Base-by-base conservation (phyloP, 306 rosid species). In the Cucurbita ficifolia region DNA sequence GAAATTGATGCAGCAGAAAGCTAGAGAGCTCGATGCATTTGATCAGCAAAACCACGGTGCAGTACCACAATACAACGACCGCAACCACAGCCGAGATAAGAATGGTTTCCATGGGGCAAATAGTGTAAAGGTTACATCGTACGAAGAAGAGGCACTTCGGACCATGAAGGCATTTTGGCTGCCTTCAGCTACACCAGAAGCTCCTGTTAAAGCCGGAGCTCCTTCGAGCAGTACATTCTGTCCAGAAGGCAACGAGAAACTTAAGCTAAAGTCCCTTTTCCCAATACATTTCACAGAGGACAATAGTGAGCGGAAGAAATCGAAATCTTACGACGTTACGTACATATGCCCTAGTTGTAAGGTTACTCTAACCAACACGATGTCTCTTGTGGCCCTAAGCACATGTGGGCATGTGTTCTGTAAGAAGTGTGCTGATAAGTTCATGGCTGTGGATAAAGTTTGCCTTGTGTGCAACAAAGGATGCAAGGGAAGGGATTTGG, bases 131-230 rank as follows among this genome's bases (percentile, higher is more conserved):
- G 96, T 81, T 56, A 94, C 99, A n/a, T 91, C 99, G n/a, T 94
- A 80, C 60, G 97, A 94, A 79, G 99, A 91, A 80, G 99, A 94
- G 84, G 97, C 99, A 14, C 97, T 94, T 39, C 86, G 99, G 75
- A 94, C 96, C 56, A 94, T 94, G 99, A 94, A 94, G 79, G 99
- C 99, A 59, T 94, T 94, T 83, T 94, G 99, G 99, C 84, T 94
- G 42, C 99, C 99, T 76, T 94, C 97, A 48, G 99, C 99, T 57
- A 94, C 91, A 16, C 99, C 99, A 6, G 95, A 80, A 75, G 96
- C 97, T 83, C 69, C 97, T 79, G 87, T 76, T 24, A 94, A 86
- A 85, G 96, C 86, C 11, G 95, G 79, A 29, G 88, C 88, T 2
- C 99, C 99, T 68, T 79, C 96, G 10, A 62, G 81, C 73, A 79